phyloP scores from a whole-genome alignment of 306 rosid genomes.

The Corylus americana region DNA sequence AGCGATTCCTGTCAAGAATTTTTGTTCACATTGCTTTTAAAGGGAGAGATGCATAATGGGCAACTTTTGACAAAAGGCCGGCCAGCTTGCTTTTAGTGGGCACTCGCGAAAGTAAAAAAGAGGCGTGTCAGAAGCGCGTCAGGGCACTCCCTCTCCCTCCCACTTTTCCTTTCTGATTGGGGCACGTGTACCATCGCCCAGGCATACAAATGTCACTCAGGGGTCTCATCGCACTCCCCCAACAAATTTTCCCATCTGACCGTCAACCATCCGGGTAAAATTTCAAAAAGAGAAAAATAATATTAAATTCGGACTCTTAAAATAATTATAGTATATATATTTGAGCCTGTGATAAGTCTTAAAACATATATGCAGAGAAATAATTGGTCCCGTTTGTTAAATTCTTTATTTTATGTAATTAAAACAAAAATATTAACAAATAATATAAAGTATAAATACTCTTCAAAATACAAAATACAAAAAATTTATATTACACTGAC shows the following conservation, averaged over 20 bases:
- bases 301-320: too few relatives aligned
- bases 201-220: conserved; percentile 15
- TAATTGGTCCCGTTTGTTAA: too few relatives aligned
- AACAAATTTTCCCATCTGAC: neutral
- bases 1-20: neutral
- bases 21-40: neutral
- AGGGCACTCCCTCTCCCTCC: neutral
- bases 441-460: too few relatives aligned
- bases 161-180: neutral
- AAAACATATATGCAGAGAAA: too few relatives aligned
- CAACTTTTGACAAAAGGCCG: neutral
- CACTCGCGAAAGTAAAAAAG: conserved; percentile 4
- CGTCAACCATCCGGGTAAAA: too few relatives aligned
- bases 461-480: too few relatives aligned
- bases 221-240: conserved; percentile 12
- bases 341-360: too few relatives aligned
- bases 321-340: too few relatives aligned
- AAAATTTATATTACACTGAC: too few relatives aligned
- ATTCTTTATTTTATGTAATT: too few relatives aligned
- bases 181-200: conserved; percentile 1
- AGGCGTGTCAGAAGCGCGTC: neutral
- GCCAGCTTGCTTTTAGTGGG: neutral
- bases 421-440: too few relatives aligned
- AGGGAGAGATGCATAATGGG: neutral
- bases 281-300: too few relatives aligned